phyloP scores from a whole-genome alignment of 352 stramenopile genomes.

The Pythium pectinolyticum region DNA sequence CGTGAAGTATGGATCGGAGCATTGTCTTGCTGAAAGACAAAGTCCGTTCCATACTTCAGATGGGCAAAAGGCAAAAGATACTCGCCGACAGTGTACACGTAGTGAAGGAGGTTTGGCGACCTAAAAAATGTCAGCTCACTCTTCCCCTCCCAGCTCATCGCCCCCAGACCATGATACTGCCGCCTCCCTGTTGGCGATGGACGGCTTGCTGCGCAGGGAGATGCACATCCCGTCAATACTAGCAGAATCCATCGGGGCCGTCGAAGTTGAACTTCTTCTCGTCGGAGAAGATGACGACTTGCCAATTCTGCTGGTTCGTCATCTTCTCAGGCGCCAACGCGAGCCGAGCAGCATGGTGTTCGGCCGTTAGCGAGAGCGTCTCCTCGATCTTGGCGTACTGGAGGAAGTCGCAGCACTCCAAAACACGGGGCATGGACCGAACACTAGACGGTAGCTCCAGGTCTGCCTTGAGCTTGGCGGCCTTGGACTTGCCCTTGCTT shows the following conservation, averaged over 20 bases:
- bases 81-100: slow-evolving; percentile 15
- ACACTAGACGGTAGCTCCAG: background rate
- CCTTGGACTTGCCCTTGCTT: no score
- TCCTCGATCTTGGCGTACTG: slow-evolving; percentile 22
- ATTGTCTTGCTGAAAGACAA: slow-evolving; percentile 22
- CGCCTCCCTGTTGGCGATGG: slow-evolving; percentile 1
- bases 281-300: slow-evolving; percentile 38
- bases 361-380: slow-evolving; percentile 14
- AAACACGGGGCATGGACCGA: slow-evolving; percentile 15
- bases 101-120: slow-evolving; percentile 5
- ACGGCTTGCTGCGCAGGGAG: background rate
- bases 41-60: slow-evolving; percentile 1
- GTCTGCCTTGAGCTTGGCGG: slow-evolving; percentile 42
- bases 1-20: slow-evolving; percentile 9
- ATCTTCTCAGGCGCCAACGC: slow-evolving; percentile 16
- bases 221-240: slow-evolving; percentile 33
- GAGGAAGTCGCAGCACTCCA: slow-evolving; percentile 22
- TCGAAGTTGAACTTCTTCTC: slow-evolving; percentile 48
- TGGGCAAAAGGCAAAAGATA: slow-evolving; percentile 17
- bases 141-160: slow-evolving; percentile 2
- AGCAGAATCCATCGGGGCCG: slow-evolving; percentile 33
- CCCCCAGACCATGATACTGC: slow-evolving; percentile 26
- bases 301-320: slow-evolving; percentile 17
- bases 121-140: slow-evolving; percentile 5
- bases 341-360: background rate